Evolutionary conservation across 1,284 basidiomycete species (phyloP).

Genomic region (Albatrellus sp.): DNA sequence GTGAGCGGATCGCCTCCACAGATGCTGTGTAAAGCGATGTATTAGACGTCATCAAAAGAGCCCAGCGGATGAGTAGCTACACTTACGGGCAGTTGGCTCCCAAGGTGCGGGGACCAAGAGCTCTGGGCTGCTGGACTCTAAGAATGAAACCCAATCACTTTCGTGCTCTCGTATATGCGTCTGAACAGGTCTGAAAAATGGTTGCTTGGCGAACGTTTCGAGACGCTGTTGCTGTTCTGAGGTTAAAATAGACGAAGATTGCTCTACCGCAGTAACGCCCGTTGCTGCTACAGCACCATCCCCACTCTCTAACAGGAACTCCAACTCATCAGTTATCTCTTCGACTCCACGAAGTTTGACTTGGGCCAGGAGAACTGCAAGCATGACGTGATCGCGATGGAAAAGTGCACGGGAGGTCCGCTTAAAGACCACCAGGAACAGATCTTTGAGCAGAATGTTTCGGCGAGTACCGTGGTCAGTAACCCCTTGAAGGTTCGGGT

Average conservation of each 20-base stretch:
- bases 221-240: constrained; percentile 62
- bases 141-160: constrained; percentile 69
- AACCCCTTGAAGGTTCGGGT: constrained; percentile 77
- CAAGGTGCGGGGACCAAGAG: constrained; percentile 63
- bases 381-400: constrained; percentile 85
- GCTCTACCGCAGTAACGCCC: constrained; percentile 15
- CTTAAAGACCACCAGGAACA: constrained; percentile 86
- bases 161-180: constrained; percentile 53
- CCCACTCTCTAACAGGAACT: constrained; percentile 83
- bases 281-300: constrained; percentile 44
- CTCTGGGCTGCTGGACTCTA: constrained; percentile 66
- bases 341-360: constrained; percentile 76
- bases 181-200: constrained; percentile 70
- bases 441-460: constrained; percentile 77
- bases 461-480: constrained; percentile 68
- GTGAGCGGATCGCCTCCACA: constrained; percentile 58
- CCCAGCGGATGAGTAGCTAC: not conserved
- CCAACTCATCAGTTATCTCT: constrained; percentile 75
- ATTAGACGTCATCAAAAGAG: not conserved
- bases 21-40: constrained; percentile 36
- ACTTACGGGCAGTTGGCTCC: constrained; percentile 63
- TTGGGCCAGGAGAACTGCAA: constrained; percentile 84
- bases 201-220: constrained; percentile 53
- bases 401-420: constrained; percentile 87
- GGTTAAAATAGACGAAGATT: constrained; percentile 36